Conservation (phyloP, 2,329 filamentous ascomycete genomes). For the Aspergillus texensis region DNA sequence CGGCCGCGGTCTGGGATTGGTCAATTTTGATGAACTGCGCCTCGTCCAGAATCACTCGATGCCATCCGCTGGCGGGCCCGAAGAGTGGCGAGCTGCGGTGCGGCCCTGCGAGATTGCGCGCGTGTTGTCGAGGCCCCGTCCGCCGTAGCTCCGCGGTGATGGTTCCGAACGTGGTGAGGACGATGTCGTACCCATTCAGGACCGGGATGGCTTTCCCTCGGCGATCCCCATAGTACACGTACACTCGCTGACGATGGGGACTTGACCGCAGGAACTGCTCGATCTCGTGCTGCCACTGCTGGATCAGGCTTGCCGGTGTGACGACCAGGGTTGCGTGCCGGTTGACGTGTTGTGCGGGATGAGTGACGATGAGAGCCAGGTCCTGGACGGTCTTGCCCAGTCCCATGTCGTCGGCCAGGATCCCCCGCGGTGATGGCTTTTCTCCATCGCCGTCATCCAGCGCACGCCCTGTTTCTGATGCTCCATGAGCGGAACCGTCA, state of each 20-base stretch:
- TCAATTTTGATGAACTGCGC: neutral
- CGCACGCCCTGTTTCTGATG: neutral
- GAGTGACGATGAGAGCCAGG: neutral
- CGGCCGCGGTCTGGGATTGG: neutral
- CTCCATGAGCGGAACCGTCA: neutral
- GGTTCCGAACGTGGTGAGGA: neutral
- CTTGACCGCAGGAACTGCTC: no score
- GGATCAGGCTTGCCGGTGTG: no score
- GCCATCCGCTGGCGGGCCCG: neutral
- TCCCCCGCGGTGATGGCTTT: neutral
- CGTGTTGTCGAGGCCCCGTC: neutral
- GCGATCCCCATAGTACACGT: neutral
- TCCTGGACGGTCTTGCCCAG: slow-evolving; percentile 1
- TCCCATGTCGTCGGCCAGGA: slow-evolving; percentile 1
- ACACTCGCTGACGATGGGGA: neutral
- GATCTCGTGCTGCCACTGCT: no score
- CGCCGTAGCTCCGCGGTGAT: neutral
- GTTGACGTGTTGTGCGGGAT: neutral
- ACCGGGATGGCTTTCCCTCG: neutral
- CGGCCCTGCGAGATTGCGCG: neutral
- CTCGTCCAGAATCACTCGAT: slow-evolving; percentile 1
- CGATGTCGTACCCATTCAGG: neutral
- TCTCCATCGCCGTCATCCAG: slow-evolving; percentile 1
- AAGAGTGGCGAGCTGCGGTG: neutral
- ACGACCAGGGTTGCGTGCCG: neutral